A percentile compares a stretch with the other conserved stretches of the same genome.
phyloP scores from a whole-genome alignment of 495 filamentous ascomycete species.

The Penicillium arizonense region DNA sequence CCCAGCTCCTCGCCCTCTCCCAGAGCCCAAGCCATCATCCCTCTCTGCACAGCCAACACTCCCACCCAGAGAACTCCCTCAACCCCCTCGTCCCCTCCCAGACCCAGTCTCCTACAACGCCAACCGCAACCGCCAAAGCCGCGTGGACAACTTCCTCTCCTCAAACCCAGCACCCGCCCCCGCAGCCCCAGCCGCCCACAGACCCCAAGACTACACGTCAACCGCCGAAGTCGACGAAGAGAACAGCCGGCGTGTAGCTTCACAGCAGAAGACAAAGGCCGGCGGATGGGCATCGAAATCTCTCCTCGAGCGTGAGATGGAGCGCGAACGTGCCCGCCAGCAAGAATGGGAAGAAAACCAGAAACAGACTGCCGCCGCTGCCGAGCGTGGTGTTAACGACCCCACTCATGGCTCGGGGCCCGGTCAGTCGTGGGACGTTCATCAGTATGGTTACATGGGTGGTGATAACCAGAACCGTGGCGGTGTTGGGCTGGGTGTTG shows the following conservation, averaged over 20 bases:
- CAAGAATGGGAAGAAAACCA: slow-evolving; percentile 95
- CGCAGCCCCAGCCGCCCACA: slow-evolving; percentile 37
- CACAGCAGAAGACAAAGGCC: slow-evolving; percentile 68
- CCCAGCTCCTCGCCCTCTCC: slow-evolving; percentile 41
- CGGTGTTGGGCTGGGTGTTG: slow-evolving; percentile 63
- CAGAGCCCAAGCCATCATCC: slow-evolving; percentile 26
- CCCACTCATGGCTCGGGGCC: slow-evolving; percentile 52
- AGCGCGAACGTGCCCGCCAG: slow-evolving; percentile 88
- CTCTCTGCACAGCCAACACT: slow-evolving; percentile 9
- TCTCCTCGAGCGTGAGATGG: slow-evolving; percentile 92
- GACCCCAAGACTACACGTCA: slow-evolving; percentile 54
- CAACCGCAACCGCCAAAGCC: slow-evolving; percentile 28
- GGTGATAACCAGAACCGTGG: slow-evolving; percentile 82
- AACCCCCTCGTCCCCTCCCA: slow-evolving; percentile 32
- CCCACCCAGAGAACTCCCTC: slow-evolving; percentile 18
- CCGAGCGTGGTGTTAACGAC: slow-evolving; percentile 39
- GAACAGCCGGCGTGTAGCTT: slow-evolving; percentile 60
- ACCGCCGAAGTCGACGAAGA: slow-evolving; percentile 67
- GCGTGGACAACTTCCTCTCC: slow-evolving; percentile 49
- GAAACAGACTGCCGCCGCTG: slow-evolving; percentile 61
- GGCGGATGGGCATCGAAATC: slow-evolving; percentile 77
- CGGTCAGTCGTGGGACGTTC: slow-evolving; percentile 73
- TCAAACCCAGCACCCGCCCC: slow-evolving; percentile 48
- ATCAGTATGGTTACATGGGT: slow-evolving; percentile 84
- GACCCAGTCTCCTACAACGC: slow-evolving; percentile 29